phyloP scores from a whole-genome alignment of 371 early-diverging fungal genomes.

The Mortierella sp. region DNA sequence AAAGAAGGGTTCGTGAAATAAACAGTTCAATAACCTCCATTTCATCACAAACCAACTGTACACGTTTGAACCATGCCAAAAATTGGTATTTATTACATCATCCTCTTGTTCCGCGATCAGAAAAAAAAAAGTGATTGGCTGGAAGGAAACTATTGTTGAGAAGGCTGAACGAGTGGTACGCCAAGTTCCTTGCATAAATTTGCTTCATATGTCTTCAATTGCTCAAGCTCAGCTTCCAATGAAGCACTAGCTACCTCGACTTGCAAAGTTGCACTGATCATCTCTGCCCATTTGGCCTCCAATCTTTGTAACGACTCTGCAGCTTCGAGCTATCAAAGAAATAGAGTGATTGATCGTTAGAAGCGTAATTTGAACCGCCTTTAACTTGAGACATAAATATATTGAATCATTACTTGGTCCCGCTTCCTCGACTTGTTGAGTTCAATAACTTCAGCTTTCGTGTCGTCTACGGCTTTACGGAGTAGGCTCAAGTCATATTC shows the following conservation, averaged over 20 bases:
- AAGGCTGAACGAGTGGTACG: conserved; percentile 11
- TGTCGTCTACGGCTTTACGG: conserved; percentile 63
- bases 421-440: conserved; percentile 79
- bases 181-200: conserved; percentile 42
- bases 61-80: too few relatives aligned
- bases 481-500: conserved; percentile 66
- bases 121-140: too few relatives aligned
- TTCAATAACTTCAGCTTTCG: conserved; percentile 62
- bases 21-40: too few relatives aligned
- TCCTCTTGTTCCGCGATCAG: too few relatives aligned
- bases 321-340: conserved; percentile 60
- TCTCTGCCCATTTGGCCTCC: conserved; percentile 73
- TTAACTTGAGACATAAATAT: background rate
- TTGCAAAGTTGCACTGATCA: conserved; percentile 71
- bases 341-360: background rate
- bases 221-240: conserved; percentile 65
- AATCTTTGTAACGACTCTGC: conserved; percentile 66
- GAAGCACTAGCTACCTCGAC: conserved; percentile 71
- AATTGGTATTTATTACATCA: background rate
- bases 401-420: conserved; percentile 72
- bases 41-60: too few relatives aligned
- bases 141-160: background rate
- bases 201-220: conserved; percentile 62
- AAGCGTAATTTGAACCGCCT: background rate
- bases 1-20: background rate